A percentile compares a stretch with the other conserved stretches of the same genome.
These are phyloP conservation scores for Phoma sp. DNA, from an alignment of 2,329 filamentous ascomycete genomes.

Conservation along the genomic window DNA sequence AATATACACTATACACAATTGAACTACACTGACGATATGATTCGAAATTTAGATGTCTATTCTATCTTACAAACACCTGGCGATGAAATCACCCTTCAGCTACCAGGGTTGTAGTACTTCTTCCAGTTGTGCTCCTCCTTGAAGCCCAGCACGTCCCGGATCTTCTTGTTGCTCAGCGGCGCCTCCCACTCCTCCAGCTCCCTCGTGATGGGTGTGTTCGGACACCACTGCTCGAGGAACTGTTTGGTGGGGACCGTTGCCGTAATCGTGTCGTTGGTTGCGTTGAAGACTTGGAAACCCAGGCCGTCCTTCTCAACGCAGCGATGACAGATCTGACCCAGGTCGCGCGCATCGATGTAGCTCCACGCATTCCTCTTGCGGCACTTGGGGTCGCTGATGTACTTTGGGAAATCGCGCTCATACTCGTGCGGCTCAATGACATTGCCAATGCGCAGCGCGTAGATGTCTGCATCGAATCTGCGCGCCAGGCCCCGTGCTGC, in stretches of 20 bases:
- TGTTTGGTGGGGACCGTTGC: conserved; percentile 58
- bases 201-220: conserved; percentile 59
- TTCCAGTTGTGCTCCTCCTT: conserved; percentile 65
- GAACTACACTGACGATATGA: too few relatives aligned
- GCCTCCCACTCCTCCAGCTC: conserved; percentile 66
- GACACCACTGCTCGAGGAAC: conserved; percentile 59
- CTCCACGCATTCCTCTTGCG: conserved; percentile 67
- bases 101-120: conserved; percentile 53
- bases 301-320: conserved; percentile 61
- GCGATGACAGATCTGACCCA: conserved; percentile 66
- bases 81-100: background rate
- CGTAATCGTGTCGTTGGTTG: conserved; percentile 68
- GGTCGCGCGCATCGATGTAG: conserved; percentile 67
- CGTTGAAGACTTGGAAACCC: conserved; percentile 70
- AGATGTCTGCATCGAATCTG: conserved; percentile 64
- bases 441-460: conserved; percentile 66
- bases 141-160: conserved; percentile 64
- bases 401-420: conserved; percentile 58
- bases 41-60: too few relatives aligned
- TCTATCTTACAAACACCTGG: too few relatives aligned
- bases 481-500: conserved; percentile 64
- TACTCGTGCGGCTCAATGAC: conserved; percentile 69
- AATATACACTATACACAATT: too few relatives aligned
- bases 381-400: conserved; percentile 58
- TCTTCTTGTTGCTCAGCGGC: conserved; percentile 67